Percentiles rank a stretch among this genome's conserved stretches.
phyloP scores from a whole-genome alignment of 2,329 filamentous ascomycete species.

The Aspergillus calidoustus region DNA sequence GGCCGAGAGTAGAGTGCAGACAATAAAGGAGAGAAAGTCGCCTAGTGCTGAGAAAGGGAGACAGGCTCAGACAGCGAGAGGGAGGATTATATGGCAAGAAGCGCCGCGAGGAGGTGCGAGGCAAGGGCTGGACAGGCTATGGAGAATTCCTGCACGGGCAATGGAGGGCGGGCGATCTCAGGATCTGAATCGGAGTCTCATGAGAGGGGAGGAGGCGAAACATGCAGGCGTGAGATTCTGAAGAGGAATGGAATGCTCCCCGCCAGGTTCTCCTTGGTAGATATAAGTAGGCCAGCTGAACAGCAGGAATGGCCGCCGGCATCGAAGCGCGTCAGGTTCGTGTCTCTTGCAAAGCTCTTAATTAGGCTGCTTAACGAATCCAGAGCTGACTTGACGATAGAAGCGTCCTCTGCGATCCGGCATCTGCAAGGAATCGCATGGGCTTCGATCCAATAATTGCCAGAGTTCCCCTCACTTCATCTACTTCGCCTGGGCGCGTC shows the following conservation, averaged over 20 bases:
- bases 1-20: neutral
- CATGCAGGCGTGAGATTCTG: constrained; percentile 16
- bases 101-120: constrained; percentile 15
- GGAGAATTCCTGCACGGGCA: constrained; percentile 19
- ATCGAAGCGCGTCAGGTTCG: constrained; percentile 21
- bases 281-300: constrained; percentile 14
- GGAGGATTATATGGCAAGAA: constrained; percentile 17
- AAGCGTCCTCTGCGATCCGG: constrained; percentile 2
- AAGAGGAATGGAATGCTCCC: constrained; percentile 11
- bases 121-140: constrained; percentile 15
- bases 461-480: constrained; percentile 19
- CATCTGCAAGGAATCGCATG: constrained; percentile 17
- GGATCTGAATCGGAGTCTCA: constrained; percentile 1
- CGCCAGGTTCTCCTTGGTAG: neutral
- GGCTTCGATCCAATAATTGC: constrained; percentile 15
- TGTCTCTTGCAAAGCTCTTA: constrained; percentile 9
- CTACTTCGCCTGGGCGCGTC: neutral
- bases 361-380: neutral
- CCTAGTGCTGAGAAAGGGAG: constrained; percentile 13
- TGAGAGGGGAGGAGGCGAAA: constrained; percentile 14
- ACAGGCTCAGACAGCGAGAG: constrained; percentile 2
- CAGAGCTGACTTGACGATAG: constrained; percentile 7
- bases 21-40: constrained; percentile 8
- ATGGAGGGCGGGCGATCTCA: constrained; percentile 2
- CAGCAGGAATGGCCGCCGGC: constrained; percentile 3